Conservation (phyloP, 805 yeast genomes). For the Hermanozyma aechmeae region DNA sequence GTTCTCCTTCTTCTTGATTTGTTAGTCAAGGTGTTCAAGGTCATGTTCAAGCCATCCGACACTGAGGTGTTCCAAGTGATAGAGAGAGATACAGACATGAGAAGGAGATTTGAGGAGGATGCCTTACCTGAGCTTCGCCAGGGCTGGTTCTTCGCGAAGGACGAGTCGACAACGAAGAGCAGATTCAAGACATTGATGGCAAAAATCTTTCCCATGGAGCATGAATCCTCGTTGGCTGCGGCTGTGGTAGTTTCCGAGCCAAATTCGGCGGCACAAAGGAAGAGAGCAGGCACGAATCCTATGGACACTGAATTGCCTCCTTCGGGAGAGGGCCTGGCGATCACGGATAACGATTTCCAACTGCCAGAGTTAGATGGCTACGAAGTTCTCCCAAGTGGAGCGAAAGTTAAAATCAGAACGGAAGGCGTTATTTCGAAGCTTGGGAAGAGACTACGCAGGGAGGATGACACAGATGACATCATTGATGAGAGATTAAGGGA, state of each 20-base stretch:
- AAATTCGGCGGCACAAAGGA: slow-evolving; percentile 31
- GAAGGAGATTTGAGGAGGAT: slow-evolving; percentile 61
- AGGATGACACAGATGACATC: slow-evolving; percentile 36
- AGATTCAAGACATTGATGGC: slow-evolving; percentile 5
- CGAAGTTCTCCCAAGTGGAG: slow-evolving; percentile 71
- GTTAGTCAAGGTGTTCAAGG: slow-evolving; percentile 46
- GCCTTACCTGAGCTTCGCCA: slow-evolving; percentile 68
- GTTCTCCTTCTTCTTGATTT: slow-evolving; percentile 64
- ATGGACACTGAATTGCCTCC: slow-evolving; percentile 43
- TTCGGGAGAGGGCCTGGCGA: slow-evolving; percentile 25
- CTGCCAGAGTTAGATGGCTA: slow-evolving; percentile 25
- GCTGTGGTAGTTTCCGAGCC: slow-evolving; percentile 6
- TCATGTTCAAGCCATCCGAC: slow-evolving; percentile 56
- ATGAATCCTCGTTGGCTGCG: slow-evolving; percentile 4
- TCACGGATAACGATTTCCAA: slow-evolving; percentile 19
- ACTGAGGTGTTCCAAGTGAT: slow-evolving; percentile 70
- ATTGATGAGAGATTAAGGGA: slow-evolving; percentile 38
- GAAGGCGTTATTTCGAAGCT: slow-evolving; percentile 16
- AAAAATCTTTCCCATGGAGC: slow-evolving; percentile 15
- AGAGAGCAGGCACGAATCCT: slow-evolving; percentile 40
- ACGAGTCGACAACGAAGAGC: slow-evolving; percentile 20
- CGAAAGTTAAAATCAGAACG: slow-evolving; percentile 37
- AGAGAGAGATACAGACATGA: slow-evolving; percentile 60
- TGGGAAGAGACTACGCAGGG: slow-evolving; percentile 31
- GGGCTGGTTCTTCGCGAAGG: slow-evolving; percentile 64